Base-by-base conservation (phyloP, 257 asterid species). In the Sherardia arvensis region DNA sequence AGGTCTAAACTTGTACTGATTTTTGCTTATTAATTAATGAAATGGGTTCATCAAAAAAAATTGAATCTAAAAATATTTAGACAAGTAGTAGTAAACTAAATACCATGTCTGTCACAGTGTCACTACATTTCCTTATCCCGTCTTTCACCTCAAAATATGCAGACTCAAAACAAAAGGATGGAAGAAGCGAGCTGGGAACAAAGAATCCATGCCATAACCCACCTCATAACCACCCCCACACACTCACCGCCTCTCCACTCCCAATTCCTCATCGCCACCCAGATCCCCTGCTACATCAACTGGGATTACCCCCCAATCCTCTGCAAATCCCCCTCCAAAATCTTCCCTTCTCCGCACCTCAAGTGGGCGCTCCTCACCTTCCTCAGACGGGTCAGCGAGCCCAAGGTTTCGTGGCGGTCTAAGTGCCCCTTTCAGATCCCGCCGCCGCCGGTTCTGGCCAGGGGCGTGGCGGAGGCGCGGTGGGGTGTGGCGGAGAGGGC, bases 221-320 rank as follows among this genome's bases (percentile, higher is more conserved):
- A 89, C 84, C 69, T 89, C 75, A 66, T 92, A 53, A 84, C 80
- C 65, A 65, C 21, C 68, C 98, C 91, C 22, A 78, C 95, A 15
- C 74, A 77, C 74, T 67, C 88, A 23, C 95, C 98, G n/a, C 64
- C 83, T 1, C 86, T 86, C 65, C 80, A 85, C 59, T 85, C 97
- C 30, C 95, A 88, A 66, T 73, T 76, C 61, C 81, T 88, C 80
- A 78, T 88, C 53, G 81, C 95, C 77, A 62, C 83, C 29, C 94
- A 84, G 69, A 22, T 88, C 66, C 98, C 98, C 53, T 86, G 96
- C 76, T 86, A 86, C 78, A 81, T 86, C 80, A 72, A 85, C 65
- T 92, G 98, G 98, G 93, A 92, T 81, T 88, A 88, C 70, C 98
- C 95, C 2, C 97, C 97, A 0, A 85, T 88, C 64, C 87, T 91